A percentile compares a stretch with the other conserved stretches of the same genome.
These are phyloP conservation scores for Diutina catenulata DNA, from an alignment of 1,139 yeast species.

Conservation along the genomic window DNA sequence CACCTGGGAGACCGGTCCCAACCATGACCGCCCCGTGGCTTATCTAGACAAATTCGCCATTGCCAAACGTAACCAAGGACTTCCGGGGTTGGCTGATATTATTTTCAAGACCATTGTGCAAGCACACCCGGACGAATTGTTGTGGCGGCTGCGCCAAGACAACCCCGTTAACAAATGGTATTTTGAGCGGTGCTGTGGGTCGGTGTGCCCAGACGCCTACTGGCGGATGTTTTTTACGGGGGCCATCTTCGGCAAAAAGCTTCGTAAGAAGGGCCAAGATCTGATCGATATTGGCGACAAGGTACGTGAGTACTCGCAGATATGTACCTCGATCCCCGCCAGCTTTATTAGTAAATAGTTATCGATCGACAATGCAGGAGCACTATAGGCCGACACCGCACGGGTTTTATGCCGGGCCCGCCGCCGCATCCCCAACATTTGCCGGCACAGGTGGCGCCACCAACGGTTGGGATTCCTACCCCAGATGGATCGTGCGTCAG, in stretches of 20 bases:
- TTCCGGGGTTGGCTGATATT: constrained; percentile 87
- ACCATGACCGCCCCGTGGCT: constrained; percentile 27
- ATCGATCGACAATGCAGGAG: too few species aligned
- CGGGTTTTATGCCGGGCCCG: too few species aligned
- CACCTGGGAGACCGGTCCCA: constrained; percentile 50
- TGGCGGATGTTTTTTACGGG: constrained; percentile 72
- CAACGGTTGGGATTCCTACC: too few species aligned
- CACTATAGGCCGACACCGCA: too few species aligned
- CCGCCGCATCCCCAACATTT: too few species aligned
- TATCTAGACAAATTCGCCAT: constrained; percentile 93
- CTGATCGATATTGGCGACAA: constrained; percentile 20
- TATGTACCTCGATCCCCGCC: too few species aligned
- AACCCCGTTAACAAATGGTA: constrained; percentile 98
- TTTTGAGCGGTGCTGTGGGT: constrained; percentile 80
- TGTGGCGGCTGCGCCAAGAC: constrained; percentile 79
- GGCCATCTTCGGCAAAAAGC: constrained; percentile 26
- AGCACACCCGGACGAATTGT: constrained; percentile 58
- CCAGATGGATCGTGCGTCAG: too few species aligned
- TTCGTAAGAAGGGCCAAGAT: constrained; percentile 12
- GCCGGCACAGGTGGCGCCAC: too few species aligned
- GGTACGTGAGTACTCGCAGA: constrained; percentile 16
- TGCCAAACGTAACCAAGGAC: constrained; percentile 69
- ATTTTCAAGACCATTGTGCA: constrained; percentile 71
- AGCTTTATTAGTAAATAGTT: too few species aligned
- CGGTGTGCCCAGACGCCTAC: constrained; percentile 37